phyloP scores from a whole-genome alignment of 179 eudicot genomes.

The Nepenthes alata region DNA sequence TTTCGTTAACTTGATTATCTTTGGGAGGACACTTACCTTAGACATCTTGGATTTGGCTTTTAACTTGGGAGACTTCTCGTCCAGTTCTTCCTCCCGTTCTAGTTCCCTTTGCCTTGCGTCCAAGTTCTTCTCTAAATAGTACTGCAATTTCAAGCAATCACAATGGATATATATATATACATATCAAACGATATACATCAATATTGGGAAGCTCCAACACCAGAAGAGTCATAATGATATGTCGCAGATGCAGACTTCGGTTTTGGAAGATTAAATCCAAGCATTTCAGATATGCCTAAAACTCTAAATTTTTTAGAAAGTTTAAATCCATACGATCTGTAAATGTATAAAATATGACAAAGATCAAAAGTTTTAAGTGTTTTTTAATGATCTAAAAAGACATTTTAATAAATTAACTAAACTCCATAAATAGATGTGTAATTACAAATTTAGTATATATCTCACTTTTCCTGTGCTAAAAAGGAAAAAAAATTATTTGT shows the following conservation, averaged over 20 bases:
- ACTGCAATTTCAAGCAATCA: conserved; percentile 23
- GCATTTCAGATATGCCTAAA: too few relatives aligned
- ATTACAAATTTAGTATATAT: too few relatives aligned
- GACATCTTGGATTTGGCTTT: conserved; percentile 97
- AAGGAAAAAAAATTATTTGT: too few relatives aligned
- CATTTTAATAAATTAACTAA: too few relatives aligned
- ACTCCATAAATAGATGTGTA: too few relatives aligned
- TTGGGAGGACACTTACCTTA: conserved; percentile 38
- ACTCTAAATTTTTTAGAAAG: too few relatives aligned
- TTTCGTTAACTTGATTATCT: not conserved
- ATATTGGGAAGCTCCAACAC: not conserved
- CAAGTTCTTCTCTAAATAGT: conserved; percentile 90
- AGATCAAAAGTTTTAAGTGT: not conserved
- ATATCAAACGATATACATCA: not conserved
- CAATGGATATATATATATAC: not conserved
- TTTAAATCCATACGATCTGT: too few relatives aligned
- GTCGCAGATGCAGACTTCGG: too few relatives aligned
- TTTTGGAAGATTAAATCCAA: too few relatives aligned
- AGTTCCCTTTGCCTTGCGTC: conserved; percentile 73
- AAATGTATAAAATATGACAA: too few relatives aligned
- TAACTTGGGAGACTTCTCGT: conserved; percentile 73
- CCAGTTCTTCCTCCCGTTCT: conserved; percentile 81
- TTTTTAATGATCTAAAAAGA: not conserved
- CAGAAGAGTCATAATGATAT: too few relatives aligned
- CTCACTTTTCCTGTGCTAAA: too few relatives aligned